Evolutionary conservation across 1,284 basidiomycete species (phyloP), one percentile per base, ranked within the genome.

Genomic region (Puccinia polysora): DNA sequence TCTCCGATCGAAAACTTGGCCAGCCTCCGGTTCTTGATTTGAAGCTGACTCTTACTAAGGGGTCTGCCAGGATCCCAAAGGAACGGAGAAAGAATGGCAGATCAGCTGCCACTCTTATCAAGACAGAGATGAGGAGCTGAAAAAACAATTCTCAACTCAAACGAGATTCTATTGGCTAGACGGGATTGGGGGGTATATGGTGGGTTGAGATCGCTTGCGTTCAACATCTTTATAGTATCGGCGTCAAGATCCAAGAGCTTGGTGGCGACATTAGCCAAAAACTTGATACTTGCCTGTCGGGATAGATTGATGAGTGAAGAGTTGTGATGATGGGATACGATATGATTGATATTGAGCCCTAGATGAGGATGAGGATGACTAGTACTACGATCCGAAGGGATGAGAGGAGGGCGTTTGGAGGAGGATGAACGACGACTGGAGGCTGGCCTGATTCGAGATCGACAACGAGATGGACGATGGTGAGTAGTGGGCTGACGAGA

Each of bases 231-330:
- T 18, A 63, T 43, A 15, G 59, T 63, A 30, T 63, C 59, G 2
- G 59, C 40, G 43, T 63, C 59, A 4, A 63, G 43, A 15, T 63
- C 40, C 7, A 63, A 14, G n/a, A 63, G 7, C 32, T 32, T 47
- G 14, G 59, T 43, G 28, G 59, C 59, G 40, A 63, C 40, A 8
- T n/a, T 63, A n/a, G 59, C 30, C 30, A 63, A 43, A 43, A 63
- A 63, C 12, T 30, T 30, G 28, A 45, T 2, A 12, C 20, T 25
- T 20, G 43, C 59, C 12, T 45, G 38, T 1, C 59, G 38, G 40
- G 40, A 10, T n/a, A 10, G 40, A 32, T 25, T 58, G 34, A n/a
- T 32, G 10, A 15, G 5, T 20, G 25, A 25, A 18, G 28, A 40
- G 34, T 23, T 58, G n/a, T n/a, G n/a, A n/a, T 58, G 34, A n/a